These are phyloP conservation scores for Azolla pinnata DNA, from an alignment of 75 land plant genomes.

Conservation along the genomic window DNA sequence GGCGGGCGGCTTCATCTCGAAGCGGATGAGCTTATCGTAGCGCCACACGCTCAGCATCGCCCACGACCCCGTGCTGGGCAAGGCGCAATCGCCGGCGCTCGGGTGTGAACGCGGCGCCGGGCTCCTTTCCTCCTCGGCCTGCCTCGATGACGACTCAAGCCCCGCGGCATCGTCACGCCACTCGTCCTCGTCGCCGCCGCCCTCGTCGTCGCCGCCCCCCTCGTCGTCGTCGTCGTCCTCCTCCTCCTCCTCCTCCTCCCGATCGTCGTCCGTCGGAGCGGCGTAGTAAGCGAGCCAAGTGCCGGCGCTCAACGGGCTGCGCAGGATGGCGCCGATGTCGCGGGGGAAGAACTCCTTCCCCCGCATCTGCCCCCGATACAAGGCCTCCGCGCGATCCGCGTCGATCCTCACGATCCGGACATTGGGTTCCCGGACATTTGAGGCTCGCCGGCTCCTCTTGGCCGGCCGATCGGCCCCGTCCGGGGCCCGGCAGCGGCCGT, in stretches of 20 bases:
- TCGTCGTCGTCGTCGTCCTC: neutral
- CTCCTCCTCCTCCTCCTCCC: neutral
- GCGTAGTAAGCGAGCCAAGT: slow-evolving; percentile 55
- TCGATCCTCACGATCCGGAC: slow-evolving; percentile 30
- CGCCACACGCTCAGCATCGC: slow-evolving; percentile 82
- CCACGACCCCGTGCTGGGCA: slow-evolving; percentile 44
- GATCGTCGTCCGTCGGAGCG: neutral
- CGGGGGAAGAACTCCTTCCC: slow-evolving; percentile 78
- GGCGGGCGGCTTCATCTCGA: slow-evolving; percentile 61
- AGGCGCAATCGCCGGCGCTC: neutral
- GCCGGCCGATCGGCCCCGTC: slow-evolving; percentile 11
- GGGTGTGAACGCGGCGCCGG: slow-evolving; percentile 1
- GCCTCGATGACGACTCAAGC: neutral
- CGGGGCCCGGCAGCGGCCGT: slow-evolving; percentile 19
- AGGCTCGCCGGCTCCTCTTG: neutral
- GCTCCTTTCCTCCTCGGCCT: slow-evolving; percentile 2
- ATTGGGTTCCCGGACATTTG: slow-evolving; percentile 12
- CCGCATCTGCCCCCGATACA: slow-evolving; percentile 51
- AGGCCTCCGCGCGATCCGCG: slow-evolving; percentile 38
- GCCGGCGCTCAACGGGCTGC: slow-evolving; percentile 49
- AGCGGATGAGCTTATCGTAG: slow-evolving; percentile 48
- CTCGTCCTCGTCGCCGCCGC: slow-evolving; percentile 17
- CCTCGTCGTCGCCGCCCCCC: neutral
- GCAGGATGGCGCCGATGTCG: slow-evolving; percentile 65
- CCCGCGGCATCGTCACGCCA: neutral